These are phyloP conservation scores for Coelastrella sp. DNA, from an alignment of 139 green algal species.

Conservation along the genomic window DNA sequence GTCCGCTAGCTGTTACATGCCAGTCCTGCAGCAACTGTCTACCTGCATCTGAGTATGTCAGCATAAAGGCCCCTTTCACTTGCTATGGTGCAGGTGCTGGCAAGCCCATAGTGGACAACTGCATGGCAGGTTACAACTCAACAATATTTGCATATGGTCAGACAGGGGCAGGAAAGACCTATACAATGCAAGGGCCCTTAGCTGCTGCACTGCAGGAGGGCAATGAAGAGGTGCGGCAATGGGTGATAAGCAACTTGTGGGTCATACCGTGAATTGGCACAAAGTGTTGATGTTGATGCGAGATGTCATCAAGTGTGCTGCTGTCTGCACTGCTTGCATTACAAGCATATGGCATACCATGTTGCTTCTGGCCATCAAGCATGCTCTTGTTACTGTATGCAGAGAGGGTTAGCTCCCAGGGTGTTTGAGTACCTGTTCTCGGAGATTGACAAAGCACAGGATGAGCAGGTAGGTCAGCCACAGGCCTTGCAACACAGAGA, in stretches of 20 bases:
- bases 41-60: too few species aligned
- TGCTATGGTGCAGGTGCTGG: slow-evolving; percentile 70
- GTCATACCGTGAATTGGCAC: too few species aligned
- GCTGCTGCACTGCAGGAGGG: not conserved
- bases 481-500: too few species aligned
- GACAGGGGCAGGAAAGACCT: slow-evolving; percentile 87
- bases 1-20: too few species aligned
- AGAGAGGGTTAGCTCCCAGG: slow-evolving; percentile 83
- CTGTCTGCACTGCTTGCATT: too few species aligned
- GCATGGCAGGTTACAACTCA: slow-evolving; percentile 81
- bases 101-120: slow-evolving; percentile 73
- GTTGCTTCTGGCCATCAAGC: too few species aligned
- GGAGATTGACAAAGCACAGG: slow-evolving; percentile 69
- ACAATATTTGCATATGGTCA: slow-evolving; percentile 89
- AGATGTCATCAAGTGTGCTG: not conserved
- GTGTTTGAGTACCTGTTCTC: slow-evolving; percentile 90
- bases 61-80: too few species aligned
- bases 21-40: too few species aligned
- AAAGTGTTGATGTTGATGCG: too few species aligned
- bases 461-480: slow-evolving; percentile 47
- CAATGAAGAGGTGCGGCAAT: slow-evolving; percentile 32
- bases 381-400: not conserved
- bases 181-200: slow-evolving; percentile 85
- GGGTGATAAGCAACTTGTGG: too few species aligned
- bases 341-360: too few species aligned